Base-by-base conservation (phyloP, 2,329 filamentous ascomycete genomes). In the Colletotrichum spaethianum region DNA sequence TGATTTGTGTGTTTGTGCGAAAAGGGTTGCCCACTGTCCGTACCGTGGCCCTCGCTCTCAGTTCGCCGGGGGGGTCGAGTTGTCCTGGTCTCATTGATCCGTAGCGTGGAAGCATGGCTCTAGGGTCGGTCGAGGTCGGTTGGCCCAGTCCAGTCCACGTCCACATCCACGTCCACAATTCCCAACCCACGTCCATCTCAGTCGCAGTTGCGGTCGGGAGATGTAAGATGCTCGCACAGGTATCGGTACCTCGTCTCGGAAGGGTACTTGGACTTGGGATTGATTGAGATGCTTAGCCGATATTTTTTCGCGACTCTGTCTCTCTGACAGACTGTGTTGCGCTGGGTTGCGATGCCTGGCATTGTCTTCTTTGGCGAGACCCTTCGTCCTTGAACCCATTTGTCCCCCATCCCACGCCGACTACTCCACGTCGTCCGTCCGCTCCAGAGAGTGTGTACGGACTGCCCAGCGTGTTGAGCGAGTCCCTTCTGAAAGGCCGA, bases 141-240 rank as follows among this genome's bases (percentile, higher is more conserved):
- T 63, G 67, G 63, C 26, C 55, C 55, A 52, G 53, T 60, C 53
- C 63, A 66, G 62, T 60, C 67, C 63, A 67, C 33, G 18, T 63
- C 36, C 33, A 46, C 56, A 23, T 59, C 67, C 61, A 65, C 42
- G 28, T 62, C 28, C 42, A 52, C 46, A 36, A 14, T 56, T 31
- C n/a, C 14, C 23, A 59, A 40, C 56, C 67, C 61, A 42, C 28
- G 42, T 67, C 55, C 31, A 59, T 59, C 61, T 56, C 68, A 64
- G 59, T 72, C 69, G 59, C 69, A 69, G 52, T 69, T 69, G 69
- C 65, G 69, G 69, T 64, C 65, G 69, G 28, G 68, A 46, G 68
- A 57, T 42, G 68, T 55, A 59, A 57, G 64, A 68, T 50, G 40
- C 44, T 57, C 56, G 40, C 48, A 62, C 57, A 59, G 50, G 42